These are phyloP conservation scores for Globisporangium perplexum DNA, from an alignment of 352 stramenopile species.

Conservation along the genomic window DNA sequence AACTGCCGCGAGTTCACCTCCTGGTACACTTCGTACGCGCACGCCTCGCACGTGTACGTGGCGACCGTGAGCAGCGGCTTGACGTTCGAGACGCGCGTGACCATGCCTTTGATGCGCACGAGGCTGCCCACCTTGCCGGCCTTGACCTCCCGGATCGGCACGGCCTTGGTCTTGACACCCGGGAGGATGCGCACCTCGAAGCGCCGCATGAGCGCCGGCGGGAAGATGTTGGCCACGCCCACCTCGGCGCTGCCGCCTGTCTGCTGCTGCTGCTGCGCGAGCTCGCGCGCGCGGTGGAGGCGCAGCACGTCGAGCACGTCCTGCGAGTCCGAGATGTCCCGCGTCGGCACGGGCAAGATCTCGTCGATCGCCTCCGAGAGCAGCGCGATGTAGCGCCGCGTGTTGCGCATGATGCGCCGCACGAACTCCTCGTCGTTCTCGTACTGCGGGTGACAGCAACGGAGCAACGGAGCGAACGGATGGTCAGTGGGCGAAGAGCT, in stretches of 20 bases:
- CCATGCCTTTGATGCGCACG: conserved; percentile 96
- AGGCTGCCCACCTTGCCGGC: conserved; percentile 93
- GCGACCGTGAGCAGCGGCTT: conserved; percentile 95
- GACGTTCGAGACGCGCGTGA: conserved; percentile 97
- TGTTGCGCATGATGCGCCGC: conserved; percentile 80
- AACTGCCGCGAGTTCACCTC: conserved; percentile 93
- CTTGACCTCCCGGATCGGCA: conserved; percentile 93
- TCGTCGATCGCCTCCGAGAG: conserved; percentile 88
- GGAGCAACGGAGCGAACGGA: no score
- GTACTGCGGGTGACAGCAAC: conserved; percentile 27
- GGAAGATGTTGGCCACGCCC: conserved; percentile 74
- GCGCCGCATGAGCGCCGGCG: conserved; percentile 88
- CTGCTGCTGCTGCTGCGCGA: conserved; percentile 48
- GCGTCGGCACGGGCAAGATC: conserved; percentile 72
- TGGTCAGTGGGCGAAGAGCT: neutral
- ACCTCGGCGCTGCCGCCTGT: conserved; percentile 19
- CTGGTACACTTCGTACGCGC: conserved; percentile 97
- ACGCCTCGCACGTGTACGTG: conserved; percentile 97
- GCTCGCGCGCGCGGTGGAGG: conserved; percentile 67
- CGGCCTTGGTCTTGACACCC: conserved; percentile 80
- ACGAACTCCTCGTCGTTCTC: conserved; percentile 83
- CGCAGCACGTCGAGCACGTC: conserved; percentile 85
- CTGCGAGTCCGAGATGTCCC: conserved; percentile 72
- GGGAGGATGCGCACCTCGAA: conserved; percentile 83
- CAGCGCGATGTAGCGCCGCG: conserved; percentile 83